Base-by-base conservation (phyloP, 345 rosid genomes). In the Populus pruinosa region DNA sequence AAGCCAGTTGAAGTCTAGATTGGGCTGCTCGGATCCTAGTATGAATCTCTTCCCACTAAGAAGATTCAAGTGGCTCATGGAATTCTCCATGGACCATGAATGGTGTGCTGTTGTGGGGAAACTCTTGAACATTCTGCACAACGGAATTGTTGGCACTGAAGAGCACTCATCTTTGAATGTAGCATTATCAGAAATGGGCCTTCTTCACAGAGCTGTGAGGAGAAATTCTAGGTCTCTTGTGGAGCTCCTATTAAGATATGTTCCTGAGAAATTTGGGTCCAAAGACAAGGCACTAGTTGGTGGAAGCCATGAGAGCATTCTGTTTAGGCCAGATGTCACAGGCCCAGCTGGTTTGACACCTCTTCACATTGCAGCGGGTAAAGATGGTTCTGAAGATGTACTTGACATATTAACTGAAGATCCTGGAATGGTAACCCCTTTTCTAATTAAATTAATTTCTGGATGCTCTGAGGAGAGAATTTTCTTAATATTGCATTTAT, bases 301-400 rank as follows among this genome's bases (percentile, higher is more conserved):
- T 61, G 87, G 74, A 41, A 84, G 80, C 76, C 74, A 69, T 55
- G 79, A 70, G 64, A 67, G 56, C 80, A 81, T 72, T 78, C 79
- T 94, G 84, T 96, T 96, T 79, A 90, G 88, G 84, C 99, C 99
- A 1, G 94, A 96, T 84, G 90, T 77, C 50, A n/a, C 81, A 21
- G 99, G 99, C 76, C 97, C 98, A 63, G 94, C 89, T 31, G 97
- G 99, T 85, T 88, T 94, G 90, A 96, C 99, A 31, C 98, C 99
- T 84, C 97, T 94, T 76, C 99, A 96, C 86, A 91, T 96, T 76
- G 99, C 97, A 70, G 99, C 99, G 1, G 99, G 99, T 73, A 96
- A 90, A 91, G 99, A 96, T 85, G 94, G 90, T 77, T 94, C 99
- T 36, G 97, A 96, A 87, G 94, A 88, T 71, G 90, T 92, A 47